Percentiles rank a stretch among this genome's conserved stretches.
phyloP scores from a whole-genome alignment of 83 land plant species.

The Thuja plicata region DNA sequence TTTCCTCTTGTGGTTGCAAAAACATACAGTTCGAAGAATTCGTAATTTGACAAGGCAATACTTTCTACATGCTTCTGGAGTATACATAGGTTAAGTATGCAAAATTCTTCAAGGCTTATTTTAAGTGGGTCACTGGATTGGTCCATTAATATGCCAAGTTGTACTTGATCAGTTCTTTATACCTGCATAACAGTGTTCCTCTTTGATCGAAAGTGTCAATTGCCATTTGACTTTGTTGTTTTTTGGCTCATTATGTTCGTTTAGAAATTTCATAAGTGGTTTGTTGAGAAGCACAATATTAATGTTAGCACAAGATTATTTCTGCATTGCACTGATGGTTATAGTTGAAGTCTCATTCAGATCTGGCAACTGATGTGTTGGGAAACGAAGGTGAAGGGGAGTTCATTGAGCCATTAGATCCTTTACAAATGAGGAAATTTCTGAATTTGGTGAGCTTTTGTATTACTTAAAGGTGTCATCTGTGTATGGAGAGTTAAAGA shows the following conservation, averaged over 20 bases:
- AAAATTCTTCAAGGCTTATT: not conserved
- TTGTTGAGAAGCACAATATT: not conserved
- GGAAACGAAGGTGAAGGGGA: slow-evolving; percentile 35
- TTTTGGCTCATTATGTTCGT: not conserved
- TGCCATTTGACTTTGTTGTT: not conserved
- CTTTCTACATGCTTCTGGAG: not conserved
- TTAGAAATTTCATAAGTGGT: not conserved
- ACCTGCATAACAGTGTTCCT: not conserved
- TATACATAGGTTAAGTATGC: not conserved
- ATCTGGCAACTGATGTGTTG: slow-evolving; percentile 17
- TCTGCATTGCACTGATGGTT: not conserved
- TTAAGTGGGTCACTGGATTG: not conserved
- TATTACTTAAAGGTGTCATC: not conserved
- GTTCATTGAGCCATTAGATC: slow-evolving; percentile 40
- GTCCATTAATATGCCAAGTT: not conserved
- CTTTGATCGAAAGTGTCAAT: not conserved
- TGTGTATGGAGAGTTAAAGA: not conserved
- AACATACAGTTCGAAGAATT: not conserved
- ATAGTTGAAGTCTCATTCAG: slow-evolving; percentile 14
- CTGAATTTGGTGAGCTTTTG: slow-evolving; percentile 41
- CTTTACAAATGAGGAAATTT: slow-evolving; percentile 41
- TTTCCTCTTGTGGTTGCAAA: not conserved
- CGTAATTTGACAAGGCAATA: not conserved
- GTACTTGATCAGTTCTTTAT: not conserved
- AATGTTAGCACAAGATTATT: not conserved